Percentiles rank a stretch among this genome's conserved stretches.
phyloP scores from a whole-genome alignment of 768 basidiomycete species.

The Podaxis carcinomalis region DNA sequence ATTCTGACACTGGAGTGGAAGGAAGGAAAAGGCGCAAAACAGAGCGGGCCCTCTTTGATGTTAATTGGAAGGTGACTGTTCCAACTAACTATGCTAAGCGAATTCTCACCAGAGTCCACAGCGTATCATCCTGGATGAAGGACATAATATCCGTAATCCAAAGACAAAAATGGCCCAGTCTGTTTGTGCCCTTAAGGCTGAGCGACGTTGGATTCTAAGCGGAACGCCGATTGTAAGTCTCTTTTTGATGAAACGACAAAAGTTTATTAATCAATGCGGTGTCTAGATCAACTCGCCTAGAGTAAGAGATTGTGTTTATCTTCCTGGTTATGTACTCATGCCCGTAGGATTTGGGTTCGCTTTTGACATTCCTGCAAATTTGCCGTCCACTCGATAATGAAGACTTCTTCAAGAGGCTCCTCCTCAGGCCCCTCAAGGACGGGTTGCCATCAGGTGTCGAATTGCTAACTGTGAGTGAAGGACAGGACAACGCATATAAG shows the following conservation, averaged over 20 bases:
- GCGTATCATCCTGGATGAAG: constrained; percentile 86
- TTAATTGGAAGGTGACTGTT: constrained; percentile 73
- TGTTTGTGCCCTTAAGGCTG: constrained; percentile 55
- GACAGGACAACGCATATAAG: constrained; percentile 6
- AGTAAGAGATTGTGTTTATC: constrained; percentile 27
- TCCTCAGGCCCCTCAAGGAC: constrained; percentile 73
- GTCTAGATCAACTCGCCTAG: constrained; percentile 74
- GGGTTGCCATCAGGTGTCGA: constrained; percentile 66
- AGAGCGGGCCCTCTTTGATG: constrained; percentile 54
- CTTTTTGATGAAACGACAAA: not conserved
- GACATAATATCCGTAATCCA: constrained; percentile 82
- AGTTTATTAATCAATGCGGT: not conserved
- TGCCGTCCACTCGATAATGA: constrained; percentile 82
- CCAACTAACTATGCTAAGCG: not conserved
- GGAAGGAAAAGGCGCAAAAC: constrained; percentile 60
- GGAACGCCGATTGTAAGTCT: constrained; percentile 85
- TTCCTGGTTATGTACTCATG: not conserved
- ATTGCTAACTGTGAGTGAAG: constrained; percentile 56
- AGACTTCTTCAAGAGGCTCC: constrained; percentile 74
- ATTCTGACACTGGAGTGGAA: constrained; percentile 22
- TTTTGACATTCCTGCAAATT: constrained; percentile 81
- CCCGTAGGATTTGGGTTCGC: constrained; percentile 76
- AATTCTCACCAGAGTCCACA: constrained; percentile 18
- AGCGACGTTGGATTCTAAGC: constrained; percentile 76
- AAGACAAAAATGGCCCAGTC: constrained; percentile 81